A percentile compares a stretch with the other conserved stretches of the same genome.
Evolutionary conservation across 768 basidiomycete species (phyloP).

Genomic region (Tulasnella sp.): DNA sequence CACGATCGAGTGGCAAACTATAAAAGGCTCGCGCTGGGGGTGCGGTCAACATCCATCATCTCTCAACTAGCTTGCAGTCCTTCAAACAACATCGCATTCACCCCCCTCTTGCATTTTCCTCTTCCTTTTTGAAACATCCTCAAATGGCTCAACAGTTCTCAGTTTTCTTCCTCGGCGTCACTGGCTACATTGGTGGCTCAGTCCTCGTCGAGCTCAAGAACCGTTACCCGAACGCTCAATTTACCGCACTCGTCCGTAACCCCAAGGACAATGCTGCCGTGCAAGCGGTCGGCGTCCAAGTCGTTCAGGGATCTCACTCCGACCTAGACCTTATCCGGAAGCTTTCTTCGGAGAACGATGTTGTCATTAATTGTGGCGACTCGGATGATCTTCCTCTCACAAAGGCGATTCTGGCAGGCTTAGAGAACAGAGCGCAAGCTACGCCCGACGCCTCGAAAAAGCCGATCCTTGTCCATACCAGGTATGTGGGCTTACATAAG

Average conservation of each 20-base stretch:
- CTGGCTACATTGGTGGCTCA: conserved; percentile 40
- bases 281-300: conserved; percentile 33
- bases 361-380: conserved; percentile 42
- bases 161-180: conserved; percentile 35
- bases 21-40: not conserved
- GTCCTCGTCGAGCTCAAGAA: conserved; percentile 47
- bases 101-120: not conserved
- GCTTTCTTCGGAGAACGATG: conserved; percentile 35
- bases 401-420: conserved; percentile 39
- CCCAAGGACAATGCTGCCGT: conserved; percentile 34
- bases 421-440: conserved; percentile 34
- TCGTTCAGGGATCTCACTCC: conserved; percentile 32
- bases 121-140: not conserved
- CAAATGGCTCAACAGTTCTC: not conserved
- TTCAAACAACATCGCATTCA: not conserved
- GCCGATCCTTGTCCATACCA: conserved; percentile 42
- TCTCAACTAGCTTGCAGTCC: not conserved
- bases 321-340: conserved; percentile 32
- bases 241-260: conserved; percentile 36
- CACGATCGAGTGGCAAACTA: not conserved
- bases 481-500: conserved; percentile 26
- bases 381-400: conserved; percentile 40
- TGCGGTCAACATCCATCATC: no score
- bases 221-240: conserved; percentile 39
- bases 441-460: conserved; percentile 17